A percentile compares a stretch with the other conserved stretches of the same genome.
Evolutionary conservation across 1,284 basidiomycete genomes (phyloP).

Genomic region (Apiotrichum sp.): DNA sequence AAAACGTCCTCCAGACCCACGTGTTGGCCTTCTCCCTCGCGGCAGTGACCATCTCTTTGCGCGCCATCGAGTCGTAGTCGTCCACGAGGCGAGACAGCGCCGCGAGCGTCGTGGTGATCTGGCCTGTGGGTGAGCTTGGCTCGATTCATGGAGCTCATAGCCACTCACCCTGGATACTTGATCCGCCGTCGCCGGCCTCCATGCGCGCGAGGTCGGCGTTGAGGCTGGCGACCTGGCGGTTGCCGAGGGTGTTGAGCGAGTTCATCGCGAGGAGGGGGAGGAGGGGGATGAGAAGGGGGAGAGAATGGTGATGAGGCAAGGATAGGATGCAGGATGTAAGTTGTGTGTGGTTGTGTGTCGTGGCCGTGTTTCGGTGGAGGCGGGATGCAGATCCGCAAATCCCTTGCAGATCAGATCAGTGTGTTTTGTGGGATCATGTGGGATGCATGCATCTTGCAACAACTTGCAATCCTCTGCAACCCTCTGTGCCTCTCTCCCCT

Average conservation of each 20-base stretch:
- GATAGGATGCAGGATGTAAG: too few species aligned
- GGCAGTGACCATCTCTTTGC: constrained; percentile 84
- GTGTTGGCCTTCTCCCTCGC: constrained; percentile 91
- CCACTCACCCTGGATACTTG: constrained; percentile 69
- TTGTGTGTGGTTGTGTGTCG: too few species aligned
- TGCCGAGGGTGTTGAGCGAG: constrained; percentile 85
- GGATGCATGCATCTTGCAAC: not conserved
- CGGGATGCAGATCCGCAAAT: too few species aligned
- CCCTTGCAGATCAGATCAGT: not conserved
- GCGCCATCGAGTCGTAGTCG: constrained; percentile 93
- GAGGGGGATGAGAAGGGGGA: too few species aligned
- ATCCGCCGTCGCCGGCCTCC: constrained; percentile 68
- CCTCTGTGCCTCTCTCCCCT: too few species aligned
- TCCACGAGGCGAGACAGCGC: constrained; percentile 87
- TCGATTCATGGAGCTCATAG: not conserved
- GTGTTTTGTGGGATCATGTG: not conserved
- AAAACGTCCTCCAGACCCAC: constrained; percentile 49
- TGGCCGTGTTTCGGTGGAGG: too few species aligned
- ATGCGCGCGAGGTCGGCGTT: constrained; percentile 77
- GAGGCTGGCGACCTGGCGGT: constrained; percentile 81
- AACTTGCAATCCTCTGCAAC: not conserved
- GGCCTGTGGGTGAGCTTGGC: constrained; percentile 54
- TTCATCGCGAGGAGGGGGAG: constrained; percentile 58
- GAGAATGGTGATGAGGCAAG: too few species aligned
- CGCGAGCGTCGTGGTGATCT: constrained; percentile 88